phyloP scores from a whole-genome alignment of 1,284 basidiomycete species.

The Trametes hirsuta region DNA sequence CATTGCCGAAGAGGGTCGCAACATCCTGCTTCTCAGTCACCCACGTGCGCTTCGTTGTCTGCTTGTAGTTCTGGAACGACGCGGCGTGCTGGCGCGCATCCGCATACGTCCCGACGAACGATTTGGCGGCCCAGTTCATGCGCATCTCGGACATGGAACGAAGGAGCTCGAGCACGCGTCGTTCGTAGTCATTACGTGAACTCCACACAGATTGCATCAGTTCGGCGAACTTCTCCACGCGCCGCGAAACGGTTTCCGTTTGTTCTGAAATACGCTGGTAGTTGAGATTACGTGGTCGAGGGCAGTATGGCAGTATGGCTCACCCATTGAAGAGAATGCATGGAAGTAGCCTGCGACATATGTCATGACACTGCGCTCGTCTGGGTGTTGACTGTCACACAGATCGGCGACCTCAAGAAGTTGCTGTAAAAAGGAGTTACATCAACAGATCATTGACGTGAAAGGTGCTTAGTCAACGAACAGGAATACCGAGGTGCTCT shows the following conservation, averaged over 20 bases:
- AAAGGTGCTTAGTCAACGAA: conserved; percentile 43
- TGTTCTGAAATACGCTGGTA: conserved; percentile 63
- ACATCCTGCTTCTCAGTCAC: conserved; percentile 91
- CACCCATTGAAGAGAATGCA: conserved; percentile 96
- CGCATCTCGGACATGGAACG: conserved; percentile 65
- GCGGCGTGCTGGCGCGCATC: conserved; percentile 81
- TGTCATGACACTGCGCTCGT: conserved; percentile 96
- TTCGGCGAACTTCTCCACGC: conserved; percentile 96
- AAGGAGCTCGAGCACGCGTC: conserved; percentile 81
- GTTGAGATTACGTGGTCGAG: too few relatives aligned
- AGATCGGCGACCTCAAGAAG: conserved; percentile 95
- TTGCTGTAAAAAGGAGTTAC: conserved; percentile 55
- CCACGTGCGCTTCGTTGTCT: conserved; percentile 85
- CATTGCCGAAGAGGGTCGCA: conserved; percentile 87
- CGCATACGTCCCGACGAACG: conserved; percentile 75
- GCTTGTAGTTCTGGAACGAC: conserved; percentile 83
- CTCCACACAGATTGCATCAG: conserved; percentile 90
- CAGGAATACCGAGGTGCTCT: conserved; percentile 87
- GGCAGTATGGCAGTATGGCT: conserved; percentile 25
- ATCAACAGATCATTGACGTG: conserved; percentile 6
- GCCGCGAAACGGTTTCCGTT: conserved; percentile 90
- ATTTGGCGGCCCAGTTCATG: conserved; percentile 62
- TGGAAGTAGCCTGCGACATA: conserved; percentile 98
- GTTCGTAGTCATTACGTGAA: conserved; percentile 91
- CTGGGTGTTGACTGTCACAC: conserved; percentile 87